Conservation (phyloP, 140 eudicot genomes). For the Flaveria floridana region DNA sequence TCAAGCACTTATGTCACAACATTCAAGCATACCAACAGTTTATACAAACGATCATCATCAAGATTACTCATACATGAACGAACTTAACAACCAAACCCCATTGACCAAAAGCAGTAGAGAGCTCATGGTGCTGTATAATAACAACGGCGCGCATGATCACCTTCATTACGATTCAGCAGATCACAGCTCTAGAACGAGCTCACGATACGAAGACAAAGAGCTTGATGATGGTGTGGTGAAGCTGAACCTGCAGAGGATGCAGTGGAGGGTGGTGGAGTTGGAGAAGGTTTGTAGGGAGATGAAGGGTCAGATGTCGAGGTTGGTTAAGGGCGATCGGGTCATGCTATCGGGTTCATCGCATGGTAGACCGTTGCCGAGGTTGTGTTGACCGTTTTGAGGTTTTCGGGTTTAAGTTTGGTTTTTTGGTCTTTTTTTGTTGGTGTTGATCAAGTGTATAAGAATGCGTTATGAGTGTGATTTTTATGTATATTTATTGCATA, state of each 20-base stretch:
- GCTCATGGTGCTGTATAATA: conserved; percentile 42
- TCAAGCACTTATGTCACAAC: conserved; percentile 78
- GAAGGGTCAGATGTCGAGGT: conserved; percentile 81
- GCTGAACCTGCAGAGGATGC: conserved; percentile 67
- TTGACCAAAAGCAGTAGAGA: conserved; percentile 37
- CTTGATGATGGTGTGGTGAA: conserved; percentile 51
- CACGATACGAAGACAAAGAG: conserved; percentile 23
- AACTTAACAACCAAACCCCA: conserved; percentile 27
- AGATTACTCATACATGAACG: conserved; percentile 28
- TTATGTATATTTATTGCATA: conserved; percentile 38
- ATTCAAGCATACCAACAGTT: conserved; percentile 35
- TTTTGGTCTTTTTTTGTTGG: conserved; percentile 7
- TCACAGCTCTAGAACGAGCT: conserved; percentile 27
- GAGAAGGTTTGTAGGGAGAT: conserved; percentile 82
- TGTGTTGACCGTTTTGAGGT: conserved; percentile 41
- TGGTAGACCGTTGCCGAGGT: conserved; percentile 55
- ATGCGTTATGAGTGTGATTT: conserved; percentile 38
- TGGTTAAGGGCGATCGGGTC: conserved; percentile 46
- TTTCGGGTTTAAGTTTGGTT: conserved; percentile 7
- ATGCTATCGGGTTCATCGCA: conserved; percentile 41
- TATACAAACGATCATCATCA: conserved; percentile 17
- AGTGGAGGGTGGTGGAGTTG: conserved; percentile 83
- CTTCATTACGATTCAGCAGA: conserved; percentile 31
- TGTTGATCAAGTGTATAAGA: conserved; percentile 29
- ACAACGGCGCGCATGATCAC: conserved; percentile 32